These are phyloP conservation scores for Xerocomus amazonicus DNA, from an alignment of 1,284 basidiomycete species.

Conservation along the genomic window DNA sequence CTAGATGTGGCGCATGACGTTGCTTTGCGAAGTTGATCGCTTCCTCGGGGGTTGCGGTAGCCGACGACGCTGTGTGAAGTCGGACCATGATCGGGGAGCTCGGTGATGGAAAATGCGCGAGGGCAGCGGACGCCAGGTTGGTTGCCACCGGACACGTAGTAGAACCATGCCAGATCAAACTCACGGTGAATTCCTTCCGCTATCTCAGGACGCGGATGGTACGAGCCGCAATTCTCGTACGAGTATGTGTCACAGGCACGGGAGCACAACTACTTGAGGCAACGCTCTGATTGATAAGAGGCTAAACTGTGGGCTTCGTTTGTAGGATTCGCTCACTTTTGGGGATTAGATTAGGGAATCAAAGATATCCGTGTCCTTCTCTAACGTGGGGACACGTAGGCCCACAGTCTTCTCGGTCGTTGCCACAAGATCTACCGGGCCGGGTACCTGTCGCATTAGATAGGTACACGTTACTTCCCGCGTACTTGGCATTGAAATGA, in stretches of 20 bases:
- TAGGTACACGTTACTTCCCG: neutral
- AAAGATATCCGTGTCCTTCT: conserved; percentile 9
- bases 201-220: conserved; percentile 14
- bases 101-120: conserved; percentile 16
- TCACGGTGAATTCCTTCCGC: conserved; percentile 7
- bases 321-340: neutral
- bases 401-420: conserved; percentile 1
- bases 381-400: neutral
- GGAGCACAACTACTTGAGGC: neutral
- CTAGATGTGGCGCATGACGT: neutral
- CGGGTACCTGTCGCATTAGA: neutral
- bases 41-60: neutral
- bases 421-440: conserved; percentile 5
- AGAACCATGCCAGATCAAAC: conserved; percentile 4
- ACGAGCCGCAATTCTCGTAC: conserved; percentile 10
- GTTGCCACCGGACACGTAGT: conserved; percentile 13
- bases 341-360: neutral
- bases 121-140: conserved; percentile 11
- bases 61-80: neutral
- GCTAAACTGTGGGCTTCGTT: no score
- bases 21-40: neutral
- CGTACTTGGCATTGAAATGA: no score
- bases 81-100: conserved; percentile 12
- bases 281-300: conserved; percentile 1
- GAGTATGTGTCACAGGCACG: conserved; percentile 11